A percentile compares a stretch with the other conserved stretches of the same genome.
Conservation (phyloP, 2,329 filamentous ascomycete species). For the Aspergillus costaricaensis region DNA sequence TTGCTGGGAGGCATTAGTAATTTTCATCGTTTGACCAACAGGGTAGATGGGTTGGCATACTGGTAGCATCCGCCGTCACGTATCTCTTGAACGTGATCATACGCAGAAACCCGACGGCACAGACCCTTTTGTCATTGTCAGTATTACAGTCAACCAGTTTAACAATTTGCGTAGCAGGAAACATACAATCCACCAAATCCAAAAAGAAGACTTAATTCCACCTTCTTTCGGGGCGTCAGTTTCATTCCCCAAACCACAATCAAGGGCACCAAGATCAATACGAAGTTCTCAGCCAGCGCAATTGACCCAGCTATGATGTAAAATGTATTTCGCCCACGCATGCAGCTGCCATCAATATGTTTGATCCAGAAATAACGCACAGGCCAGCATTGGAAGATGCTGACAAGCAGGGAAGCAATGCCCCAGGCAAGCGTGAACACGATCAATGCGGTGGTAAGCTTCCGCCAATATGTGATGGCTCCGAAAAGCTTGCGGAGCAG, state of each 20-base stretch:
- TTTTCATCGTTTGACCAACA: too few relatives aligned
- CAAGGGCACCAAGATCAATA: slow-evolving; percentile 7
- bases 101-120: slow-evolving; percentile 8
- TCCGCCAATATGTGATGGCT: not conserved
- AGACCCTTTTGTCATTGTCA: slow-evolving; percentile 1
- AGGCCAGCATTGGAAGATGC: slow-evolving; percentile 12
- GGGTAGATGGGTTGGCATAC: not conserved
- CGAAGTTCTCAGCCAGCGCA: slow-evolving; percentile 7
- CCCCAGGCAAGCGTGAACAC: slow-evolving; percentile 11
- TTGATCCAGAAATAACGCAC: slow-evolving; percentile 3
- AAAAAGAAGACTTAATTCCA: slow-evolving; percentile 6
- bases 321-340: not conserved
- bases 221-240: slow-evolving; percentile 2
- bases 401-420: not conserved
- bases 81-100: slow-evolving; percentile 7
- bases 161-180: not conserved
- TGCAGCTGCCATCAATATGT: slow-evolving; percentile 5
- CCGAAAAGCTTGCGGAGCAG: slow-evolving; percentile 5
- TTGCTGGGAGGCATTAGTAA: not conserved
- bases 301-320: slow-evolving; percentile 1
- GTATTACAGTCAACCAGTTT: not conserved
- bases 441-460: slow-evolving; percentile 2
- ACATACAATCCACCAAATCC: slow-evolving; percentile 9
- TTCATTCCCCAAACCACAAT: slow-evolving; percentile 7
- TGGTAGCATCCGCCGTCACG: not conserved